Base-by-base conservation (phyloP, 805 yeast genomes). In the Zygosaccharomyces bailii region DNA sequence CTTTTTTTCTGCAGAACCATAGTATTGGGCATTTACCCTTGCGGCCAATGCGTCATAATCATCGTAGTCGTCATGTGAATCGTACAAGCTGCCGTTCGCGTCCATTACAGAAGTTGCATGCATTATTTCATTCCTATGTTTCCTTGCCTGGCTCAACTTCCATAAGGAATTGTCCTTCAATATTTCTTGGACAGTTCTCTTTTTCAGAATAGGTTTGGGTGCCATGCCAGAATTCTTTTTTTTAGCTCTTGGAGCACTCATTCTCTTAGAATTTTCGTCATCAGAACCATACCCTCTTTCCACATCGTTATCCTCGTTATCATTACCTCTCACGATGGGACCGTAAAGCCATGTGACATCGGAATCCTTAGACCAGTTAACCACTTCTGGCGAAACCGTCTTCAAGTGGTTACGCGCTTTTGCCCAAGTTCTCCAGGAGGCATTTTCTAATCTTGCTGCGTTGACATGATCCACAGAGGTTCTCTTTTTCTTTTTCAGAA, bases 271-370 rank as follows among this genome's bases (percentile, higher is more conserved):
- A 11, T 60, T 55, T 50, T 69, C 70, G 41, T 65, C 66, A 52
- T 66, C 73, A 4, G 72, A 67, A 10, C 72, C 71, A 43, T 69
- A 68, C 23, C 69, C 69, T 44, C 57, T 56, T 9, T 59, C 55
- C 5, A 45, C 32, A 3, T 51, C 53, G 19, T 34, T 24, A 17
- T 31, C 39, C 29, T 44, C 49, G 10, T 46, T 44, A 13, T 54
- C 48, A 17, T 44, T 43, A 18, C 45, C 62, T 17, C 60, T 59
- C 9, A 63, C 64, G 19, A 65, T 63, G 0, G 99, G 99, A 1
- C 99, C 99, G 67, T 91, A 93, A 10, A 93, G 75, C 99, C 99
- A 93, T 1, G 97, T 89, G 8, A 93, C 96, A 64, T 93, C 99
- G 46, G 84, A 83, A 57, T 93, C 99, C 67, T 95, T 93, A 34